phyloP scores from a whole-genome alignment of 768 basidiomycete species.

The Dacryopinax spathularia region DNA sequence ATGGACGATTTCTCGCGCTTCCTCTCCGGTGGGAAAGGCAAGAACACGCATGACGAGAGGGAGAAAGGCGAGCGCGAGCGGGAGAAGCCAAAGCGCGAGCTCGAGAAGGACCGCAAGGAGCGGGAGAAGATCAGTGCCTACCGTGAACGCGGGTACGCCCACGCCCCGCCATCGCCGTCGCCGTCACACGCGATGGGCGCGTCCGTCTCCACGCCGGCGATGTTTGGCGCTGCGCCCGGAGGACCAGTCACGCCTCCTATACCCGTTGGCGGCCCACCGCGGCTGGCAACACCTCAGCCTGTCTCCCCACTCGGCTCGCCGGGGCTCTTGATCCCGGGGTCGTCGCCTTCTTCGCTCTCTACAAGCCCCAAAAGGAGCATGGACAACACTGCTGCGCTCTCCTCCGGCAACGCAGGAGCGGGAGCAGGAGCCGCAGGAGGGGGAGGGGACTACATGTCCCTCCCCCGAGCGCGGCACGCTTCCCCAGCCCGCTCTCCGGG shows the following conservation, averaged over 20 bases:
- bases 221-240: not conserved
- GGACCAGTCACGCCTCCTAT: not conserved
- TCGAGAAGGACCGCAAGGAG: not conserved
- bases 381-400: not conserved
- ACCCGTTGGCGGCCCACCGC: not conserved
- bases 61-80: constrained; percentile 1
- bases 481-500: not conserved
- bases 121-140: not conserved
- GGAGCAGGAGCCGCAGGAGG: not conserved
- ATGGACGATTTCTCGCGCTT: constrained; percentile 2
- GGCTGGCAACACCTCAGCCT: not conserved
- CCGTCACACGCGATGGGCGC: not conserved
- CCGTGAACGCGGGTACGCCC: not conserved
- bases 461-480: not conserved
- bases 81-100: too few species aligned
- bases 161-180: too few species aligned
- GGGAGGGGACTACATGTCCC: not conserved
- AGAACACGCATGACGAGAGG: not conserved
- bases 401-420: not conserved
- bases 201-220: not conserved
- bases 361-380: not conserved
- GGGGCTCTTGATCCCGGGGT: not conserved
- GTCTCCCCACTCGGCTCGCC: not conserved
- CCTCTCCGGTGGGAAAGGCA: not conserved
- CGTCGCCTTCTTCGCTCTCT: not conserved